phyloP scores from a whole-genome alignment of 345 rosid genomes.

The Gossypium arboreum region DNA sequence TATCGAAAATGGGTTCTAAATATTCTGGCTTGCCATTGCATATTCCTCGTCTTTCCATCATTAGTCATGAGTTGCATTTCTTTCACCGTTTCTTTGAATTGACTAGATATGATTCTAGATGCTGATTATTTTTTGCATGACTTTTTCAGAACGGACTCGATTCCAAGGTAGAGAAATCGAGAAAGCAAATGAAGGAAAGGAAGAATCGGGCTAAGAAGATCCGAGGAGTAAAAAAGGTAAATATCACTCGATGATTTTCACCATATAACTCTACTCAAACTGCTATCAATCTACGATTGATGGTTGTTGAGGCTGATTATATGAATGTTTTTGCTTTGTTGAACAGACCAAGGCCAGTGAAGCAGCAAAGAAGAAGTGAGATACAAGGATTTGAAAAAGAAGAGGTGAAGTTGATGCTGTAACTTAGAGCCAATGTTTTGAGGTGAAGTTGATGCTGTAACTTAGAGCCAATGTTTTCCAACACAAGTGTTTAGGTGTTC shows the following conservation, averaged over 20 bases:
- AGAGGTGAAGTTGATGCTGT: constrained; percentile 45
- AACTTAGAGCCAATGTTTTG: constrained; percentile 15
- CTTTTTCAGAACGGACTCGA: constrained; percentile 78
- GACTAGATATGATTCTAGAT: neutral
- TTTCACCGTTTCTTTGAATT: neutral
- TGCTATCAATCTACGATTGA: neutral
- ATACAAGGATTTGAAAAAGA: constrained; percentile 45
- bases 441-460: constrained; percentile 36
- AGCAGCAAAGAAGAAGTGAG: constrained; percentile 40
- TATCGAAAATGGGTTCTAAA: neutral
- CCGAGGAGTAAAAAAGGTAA: constrained; percentile 97
- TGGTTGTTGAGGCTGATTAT: neutral
- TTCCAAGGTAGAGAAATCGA: constrained; percentile 85
- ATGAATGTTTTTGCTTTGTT: neutral
- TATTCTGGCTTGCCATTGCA: neutral
- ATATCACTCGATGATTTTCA: neutral
- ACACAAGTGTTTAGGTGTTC: constrained; percentile 12
- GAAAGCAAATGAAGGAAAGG: constrained; percentile 94
- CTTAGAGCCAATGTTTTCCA: constrained; percentile 10
- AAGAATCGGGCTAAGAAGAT: constrained; percentile 93
- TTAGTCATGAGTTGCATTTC: neutral
- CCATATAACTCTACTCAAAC: no score
- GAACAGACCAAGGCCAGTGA: constrained; percentile 89
- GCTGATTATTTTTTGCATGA: neutral
- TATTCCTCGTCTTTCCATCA: neutral